Base-by-base conservation (phyloP, 371 early-diverging fungal species). In the Syncephalis plumigaleata region DNA sequence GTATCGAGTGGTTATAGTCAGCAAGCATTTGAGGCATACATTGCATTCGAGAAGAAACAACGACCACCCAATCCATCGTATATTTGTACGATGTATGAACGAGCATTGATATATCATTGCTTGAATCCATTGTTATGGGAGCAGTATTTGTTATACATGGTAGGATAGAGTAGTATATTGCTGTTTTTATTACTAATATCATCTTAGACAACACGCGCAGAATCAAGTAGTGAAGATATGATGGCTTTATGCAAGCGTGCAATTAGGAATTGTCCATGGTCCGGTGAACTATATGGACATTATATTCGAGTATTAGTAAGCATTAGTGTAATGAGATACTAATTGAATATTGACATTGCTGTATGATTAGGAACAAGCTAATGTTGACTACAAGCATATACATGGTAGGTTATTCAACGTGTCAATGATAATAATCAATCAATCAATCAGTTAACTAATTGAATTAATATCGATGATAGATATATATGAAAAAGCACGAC, bases 41-140 rank as follows among this genome's bases (percentile, higher is more conserved):
- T 66, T 5, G 47, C 27, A 18, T 55, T 47, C 26, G 60, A 64
- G 50, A 50, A 46, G n/a, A 16, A 25, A 51, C 11, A 26, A 27
- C 40, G 48, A 56, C 31, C 31, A 39, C 23, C 36, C 21, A 44
- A 4, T 1, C 51, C 57, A 26, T 16, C 37, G 24, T 18, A 37
- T 42, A 46, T 64, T 20, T 42, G 47, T 18, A 55, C 55, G 1
- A 17, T 66, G 39, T 71, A 56, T 42, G 69, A 71, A 48, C 54
- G 67, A 9, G 61, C 64, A 1, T 24, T 64, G 20, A 26, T 44
- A 5, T 22, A 54, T 11, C 55, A 64, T 50, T 65, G 51, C 42
- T 42, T 59, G 23, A 57, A 64, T 42, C 48, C 60, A 16, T 20
- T 40, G 13, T 48, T 68, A 1, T 71, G 71, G 71, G 65, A 70